Base-by-base conservation (phyloP, 805 yeast genomes). In the Starmerella sirachaensis region DNA sequence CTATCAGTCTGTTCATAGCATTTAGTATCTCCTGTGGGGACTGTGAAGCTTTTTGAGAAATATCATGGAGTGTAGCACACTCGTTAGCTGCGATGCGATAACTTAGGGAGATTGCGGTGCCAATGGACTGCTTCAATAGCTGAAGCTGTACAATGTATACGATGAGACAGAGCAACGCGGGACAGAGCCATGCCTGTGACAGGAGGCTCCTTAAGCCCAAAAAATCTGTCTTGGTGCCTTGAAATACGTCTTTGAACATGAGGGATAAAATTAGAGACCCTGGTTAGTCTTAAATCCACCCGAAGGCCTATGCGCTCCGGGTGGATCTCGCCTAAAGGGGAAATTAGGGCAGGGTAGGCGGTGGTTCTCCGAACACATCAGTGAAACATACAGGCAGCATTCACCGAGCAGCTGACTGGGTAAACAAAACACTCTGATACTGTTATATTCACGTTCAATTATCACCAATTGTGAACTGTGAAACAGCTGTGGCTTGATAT, bases 71-170 rank as follows among this genome's bases (percentile, higher is more conserved):
- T 1, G 66, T 48, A 0, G 56, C 50, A 49, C 91, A 78, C 5
- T 70, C 58, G 1, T 58, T 33, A 23, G 64, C 40, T 0, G 73
- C 59, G 37, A 65, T 54, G 1, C 45, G 30, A 43, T 63, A 52
- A 3, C 74, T 63, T 9, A 59, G 54, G 7, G 52, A 47, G 2
- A 81, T 48, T 0, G 72, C 63, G 8, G 61, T 42, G 11, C 53
- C 35, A 1, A 83, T 49, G 0, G 78, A 62, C 4, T 45, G 53
- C 14, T 66, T 60, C 49, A 85, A 80, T 1, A 85, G 53, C 3
- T 64, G 47, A 2, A 86, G 49, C 50, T 84, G 84, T 3, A 81
- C 45, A 1, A 75, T 59, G 8, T 78, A 62, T 2, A 88, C 54
- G 0, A 72, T 46, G 11, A 77, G 41, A 1, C 72, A 51, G 1